A percentile compares a stretch with the other conserved stretches of the same genome.
These are phyloP conservation scores for Trametes versicolor DNA, from an alignment of 1,284 basidiomycete genomes.

Conservation along the genomic window DNA sequence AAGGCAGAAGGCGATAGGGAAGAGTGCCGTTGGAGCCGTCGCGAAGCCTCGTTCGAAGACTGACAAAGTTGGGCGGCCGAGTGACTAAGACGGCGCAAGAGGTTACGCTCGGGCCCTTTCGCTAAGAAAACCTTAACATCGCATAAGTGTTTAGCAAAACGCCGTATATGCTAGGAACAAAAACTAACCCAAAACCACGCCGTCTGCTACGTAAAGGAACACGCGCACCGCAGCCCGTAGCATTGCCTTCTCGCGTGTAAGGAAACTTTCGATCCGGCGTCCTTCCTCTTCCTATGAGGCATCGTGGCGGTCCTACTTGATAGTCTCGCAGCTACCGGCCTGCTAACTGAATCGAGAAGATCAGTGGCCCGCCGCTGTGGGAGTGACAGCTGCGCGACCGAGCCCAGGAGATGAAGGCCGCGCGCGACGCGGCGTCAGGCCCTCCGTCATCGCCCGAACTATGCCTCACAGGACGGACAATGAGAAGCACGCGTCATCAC, in stretches of 20 bases:
- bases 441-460: conserved; percentile 21
- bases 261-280: conserved; percentile 7
- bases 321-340: conserved; percentile 12
- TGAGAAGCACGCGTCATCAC: conserved; percentile 26
- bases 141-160: conserved; percentile 5
- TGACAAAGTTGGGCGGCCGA: not conserved
- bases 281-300: conserved; percentile 10
- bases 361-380: conserved; percentile 12
- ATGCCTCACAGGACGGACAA: conserved; percentile 21
- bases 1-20: not conserved
- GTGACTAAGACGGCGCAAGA: not conserved
- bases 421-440: conserved; percentile 18
- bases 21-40: not conserved
- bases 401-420: conserved; percentile 14
- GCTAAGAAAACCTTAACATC: not conserved
- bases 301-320: conserved; percentile 20
- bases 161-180: not conserved
- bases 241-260: conserved; percentile 23
- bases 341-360: conserved; percentile 15
- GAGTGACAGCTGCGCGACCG: conserved; percentile 7
- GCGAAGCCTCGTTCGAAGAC: not conserved
- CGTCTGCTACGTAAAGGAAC: conserved; percentile 19
- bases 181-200: conserved; percentile 1
- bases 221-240: conserved; percentile 15
- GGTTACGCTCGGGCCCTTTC: not conserved